Percentiles rank a stretch among this genome's conserved stretches.
Conservation (phyloP, 495 filamentous ascomycete genomes). For the Penicillium silybi region DNA sequence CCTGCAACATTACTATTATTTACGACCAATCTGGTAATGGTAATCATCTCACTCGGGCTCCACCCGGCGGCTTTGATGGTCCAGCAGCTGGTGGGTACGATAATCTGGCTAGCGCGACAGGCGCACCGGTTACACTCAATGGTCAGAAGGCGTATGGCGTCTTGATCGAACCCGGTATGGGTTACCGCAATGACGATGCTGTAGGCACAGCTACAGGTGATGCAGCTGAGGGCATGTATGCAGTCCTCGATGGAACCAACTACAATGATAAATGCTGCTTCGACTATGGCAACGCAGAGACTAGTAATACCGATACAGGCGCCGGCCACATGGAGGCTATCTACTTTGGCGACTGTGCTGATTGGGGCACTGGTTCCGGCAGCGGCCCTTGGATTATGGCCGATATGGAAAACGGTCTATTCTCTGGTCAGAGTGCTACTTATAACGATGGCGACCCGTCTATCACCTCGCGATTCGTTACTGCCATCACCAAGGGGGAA, state of each 20-base stretch:
- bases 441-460: constrained; percentile 45
- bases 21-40: constrained; percentile 57
- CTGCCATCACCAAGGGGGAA: constrained; percentile 48
- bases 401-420: constrained; percentile 57
- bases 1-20: constrained; percentile 55
- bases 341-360: constrained; percentile 49
- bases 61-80: constrained; percentile 48
- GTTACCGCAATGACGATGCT: constrained; percentile 51
- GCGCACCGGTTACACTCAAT: constrained; percentile 55
- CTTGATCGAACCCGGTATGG: constrained; percentile 52
- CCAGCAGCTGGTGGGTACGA: constrained; percentile 53
- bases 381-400: constrained; percentile 59
- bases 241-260: constrained; percentile 56
- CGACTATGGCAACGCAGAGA: constrained; percentile 60
- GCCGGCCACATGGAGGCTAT: constrained; percentile 60
- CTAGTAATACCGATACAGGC: constrained; percentile 49
- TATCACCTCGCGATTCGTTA: constrained; percentile 48
- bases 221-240: constrained; percentile 54
- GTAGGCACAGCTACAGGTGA: constrained; percentile 51
- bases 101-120: constrained; percentile 50
- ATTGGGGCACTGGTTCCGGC: constrained; percentile 50
- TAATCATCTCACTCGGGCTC: constrained; percentile 56
- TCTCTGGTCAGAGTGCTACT: constrained; percentile 31
- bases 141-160: constrained; percentile 58
- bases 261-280: constrained; percentile 58